Evolutionary conservation across 108 stramenopile genomes (phyloP).

Genomic region (Nannochloropsis oceanica): DNA sequence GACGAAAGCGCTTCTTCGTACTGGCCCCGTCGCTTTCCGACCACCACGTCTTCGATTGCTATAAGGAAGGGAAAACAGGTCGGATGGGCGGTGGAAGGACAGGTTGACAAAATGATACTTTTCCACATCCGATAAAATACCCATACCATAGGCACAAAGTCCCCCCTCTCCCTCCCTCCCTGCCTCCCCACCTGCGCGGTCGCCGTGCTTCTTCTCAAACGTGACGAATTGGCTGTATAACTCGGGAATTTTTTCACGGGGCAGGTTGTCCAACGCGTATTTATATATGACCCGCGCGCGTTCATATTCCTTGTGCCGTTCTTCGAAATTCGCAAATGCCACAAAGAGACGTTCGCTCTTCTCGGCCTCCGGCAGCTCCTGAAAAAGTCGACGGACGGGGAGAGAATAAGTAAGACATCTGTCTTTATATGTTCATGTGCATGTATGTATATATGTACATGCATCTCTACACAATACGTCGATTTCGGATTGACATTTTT

Average conservation of each 20-base stretch:
- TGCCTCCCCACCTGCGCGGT: constrained; percentile 55
- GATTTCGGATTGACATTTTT: too few relatives aligned
- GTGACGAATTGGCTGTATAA: constrained; percentile 42
- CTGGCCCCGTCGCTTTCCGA: constrained; percentile 62
- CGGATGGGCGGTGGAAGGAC: not conserved
- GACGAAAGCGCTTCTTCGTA: constrained; percentile 56
- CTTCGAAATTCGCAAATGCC: constrained; percentile 58
- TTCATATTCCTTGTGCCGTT: constrained; percentile 89
- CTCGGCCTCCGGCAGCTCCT: constrained; percentile 50
- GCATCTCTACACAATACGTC: too few relatives aligned
- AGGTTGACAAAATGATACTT: not conserved
- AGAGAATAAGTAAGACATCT: not conserved
- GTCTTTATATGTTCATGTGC: too few relatives aligned
- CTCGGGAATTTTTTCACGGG: constrained; percentile 46
- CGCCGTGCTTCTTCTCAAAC: constrained; percentile 97
- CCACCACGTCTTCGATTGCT: constrained; percentile 52
- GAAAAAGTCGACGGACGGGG: constrained; percentile 13
- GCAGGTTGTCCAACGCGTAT: constrained; percentile 65
- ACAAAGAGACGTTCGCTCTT: constrained; percentile 69
- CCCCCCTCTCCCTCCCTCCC: not conserved
- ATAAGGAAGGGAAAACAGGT: not conserved
- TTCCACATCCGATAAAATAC: too few relatives aligned
- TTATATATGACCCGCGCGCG: constrained; percentile 90
- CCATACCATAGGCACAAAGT: not conserved
- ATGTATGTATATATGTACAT: too few relatives aligned